These are phyloP conservation scores for Tausonia pullulans DNA, from an alignment of 1,284 basidiomycete genomes.

Conservation along the genomic window DNA sequence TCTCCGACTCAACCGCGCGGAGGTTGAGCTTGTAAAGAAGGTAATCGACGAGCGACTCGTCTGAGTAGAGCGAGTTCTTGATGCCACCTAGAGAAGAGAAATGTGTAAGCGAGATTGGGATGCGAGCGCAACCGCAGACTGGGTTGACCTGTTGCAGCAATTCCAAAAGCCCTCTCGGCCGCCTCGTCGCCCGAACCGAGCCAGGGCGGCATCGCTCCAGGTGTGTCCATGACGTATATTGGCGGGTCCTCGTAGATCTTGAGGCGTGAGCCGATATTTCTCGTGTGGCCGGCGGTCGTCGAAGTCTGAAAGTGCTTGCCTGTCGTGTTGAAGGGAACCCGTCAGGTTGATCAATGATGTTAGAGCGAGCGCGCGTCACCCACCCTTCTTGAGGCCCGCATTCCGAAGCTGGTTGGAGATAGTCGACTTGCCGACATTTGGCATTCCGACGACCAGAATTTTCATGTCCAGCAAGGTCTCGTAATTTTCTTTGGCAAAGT, in stretches of 20 bases:
- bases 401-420: conserved; percentile 82
- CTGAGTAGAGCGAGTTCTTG: conserved; percentile 83
- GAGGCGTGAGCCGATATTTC: conserved; percentile 66
- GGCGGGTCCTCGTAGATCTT: conserved; percentile 66
- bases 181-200: conserved; percentile 74
- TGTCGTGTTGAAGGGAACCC: conserved; percentile 26
- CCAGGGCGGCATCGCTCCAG: conserved; percentile 94
- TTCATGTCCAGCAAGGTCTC: conserved; percentile 59
- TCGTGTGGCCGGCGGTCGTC: conserved; percentile 77
- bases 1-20: conserved; percentile 35
- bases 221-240: conserved; percentile 90
- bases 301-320: conserved; percentile 81
- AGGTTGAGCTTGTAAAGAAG: conserved; percentile 77
- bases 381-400: conserved; percentile 76
- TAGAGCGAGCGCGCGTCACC: conserved; percentile 23
- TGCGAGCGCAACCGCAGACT: not conserved
- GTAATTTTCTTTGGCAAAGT: conserved; percentile 54
- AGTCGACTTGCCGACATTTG: conserved; percentile 95
- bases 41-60: conserved; percentile 73
- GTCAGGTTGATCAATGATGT: not conserved
- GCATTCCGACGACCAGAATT: conserved; percentile 91
- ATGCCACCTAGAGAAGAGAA: conserved; percentile 58
- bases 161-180: conserved; percentile 81
- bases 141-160: conserved; percentile 72
- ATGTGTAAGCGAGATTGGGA: not conserved